phyloP scores from a whole-genome alignment of 2,329 filamentous ascomycete genomes.

The Trichocomaceae sp. region DNA sequence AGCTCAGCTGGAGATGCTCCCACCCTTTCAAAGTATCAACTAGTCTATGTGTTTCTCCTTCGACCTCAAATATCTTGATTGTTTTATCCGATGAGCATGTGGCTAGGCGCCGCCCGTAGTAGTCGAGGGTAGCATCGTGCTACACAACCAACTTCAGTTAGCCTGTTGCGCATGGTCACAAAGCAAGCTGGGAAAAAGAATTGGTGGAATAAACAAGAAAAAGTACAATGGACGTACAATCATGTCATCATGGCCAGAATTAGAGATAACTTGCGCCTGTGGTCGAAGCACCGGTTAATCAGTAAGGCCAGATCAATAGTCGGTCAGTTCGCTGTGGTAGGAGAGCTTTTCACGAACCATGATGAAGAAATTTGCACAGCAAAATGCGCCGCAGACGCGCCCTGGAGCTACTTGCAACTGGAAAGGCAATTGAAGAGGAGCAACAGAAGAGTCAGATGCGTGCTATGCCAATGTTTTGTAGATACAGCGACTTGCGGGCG shows the following conservation, averaged over 20 bases:
- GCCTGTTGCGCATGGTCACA: neutral
- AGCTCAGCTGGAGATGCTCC: conserved; percentile 11
- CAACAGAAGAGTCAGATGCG: neutral
- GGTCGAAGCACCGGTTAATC: conserved; percentile 7
- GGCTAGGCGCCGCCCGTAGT: conserved; percentile 91
- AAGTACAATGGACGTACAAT: conserved; percentile 63
- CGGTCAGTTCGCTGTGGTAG: conserved; percentile 1
- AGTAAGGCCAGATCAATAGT: conserved; percentile 5
- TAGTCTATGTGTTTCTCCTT: conserved; percentile 82
- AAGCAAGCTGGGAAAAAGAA: too few species aligned
- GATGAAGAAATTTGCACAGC: conserved; percentile 5
- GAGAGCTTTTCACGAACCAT: conserved; percentile 13
- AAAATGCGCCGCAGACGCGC: neutral
- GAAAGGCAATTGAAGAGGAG: conserved; percentile 9
- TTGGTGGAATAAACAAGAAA: neutral
- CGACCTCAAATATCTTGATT: conserved; percentile 98
- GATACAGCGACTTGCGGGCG: conserved; percentile 10
- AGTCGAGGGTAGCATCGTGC: conserved; percentile 98
- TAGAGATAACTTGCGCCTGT: conserved; percentile 74
- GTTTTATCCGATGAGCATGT: conserved; percentile 98
- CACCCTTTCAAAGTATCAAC: conserved; percentile 93
- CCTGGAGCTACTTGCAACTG: conserved; percentile 2
- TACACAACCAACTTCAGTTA: conserved; percentile 27
- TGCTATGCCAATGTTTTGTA: neutral
- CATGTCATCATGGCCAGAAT: conserved; percentile 96